These are phyloP conservation scores for Abelmoschus esculentus DNA, from an alignment of 345 rosid genomes.

Conservation along the genomic window DNA sequence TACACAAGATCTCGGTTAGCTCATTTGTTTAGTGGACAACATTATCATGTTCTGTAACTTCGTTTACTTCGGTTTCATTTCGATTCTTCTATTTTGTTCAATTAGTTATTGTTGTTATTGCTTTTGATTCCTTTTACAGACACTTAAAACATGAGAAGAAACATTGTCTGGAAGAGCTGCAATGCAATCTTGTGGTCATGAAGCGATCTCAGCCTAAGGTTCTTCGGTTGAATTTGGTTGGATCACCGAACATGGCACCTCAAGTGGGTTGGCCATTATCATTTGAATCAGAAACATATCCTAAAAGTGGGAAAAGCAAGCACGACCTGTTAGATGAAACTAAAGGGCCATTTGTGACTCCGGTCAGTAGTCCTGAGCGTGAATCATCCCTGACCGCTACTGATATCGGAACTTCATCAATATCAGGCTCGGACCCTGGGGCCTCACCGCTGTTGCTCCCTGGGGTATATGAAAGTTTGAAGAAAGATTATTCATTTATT, in stretches of 20 bases:
- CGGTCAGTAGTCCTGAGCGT: slow-evolving; percentile 87
- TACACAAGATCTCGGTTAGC: background rate
- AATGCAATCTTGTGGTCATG: slow-evolving; percentile 88
- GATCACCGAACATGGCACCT: slow-evolving; percentile 47
- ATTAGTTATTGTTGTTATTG: slow-evolving; percentile 11
- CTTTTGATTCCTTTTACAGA: slow-evolving; percentile 31
- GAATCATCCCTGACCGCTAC: slow-evolving; percentile 61
- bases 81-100: background rate
- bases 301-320: slow-evolving; percentile 30
- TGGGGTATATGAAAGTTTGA: slow-evolving; percentile 39
- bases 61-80: slow-evolving; percentile 2
- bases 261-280: slow-evolving; percentile 30
- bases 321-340: slow-evolving; percentile 25
- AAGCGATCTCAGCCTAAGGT: slow-evolving; percentile 80
- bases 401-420: slow-evolving; percentile 75
- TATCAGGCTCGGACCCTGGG: slow-evolving; percentile 85
- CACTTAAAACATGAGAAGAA: slow-evolving; percentile 72
- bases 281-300: slow-evolving; percentile 25
- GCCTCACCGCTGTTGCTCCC: slow-evolving; percentile 64
- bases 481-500: slow-evolving; percentile 42
- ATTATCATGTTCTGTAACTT: background rate
- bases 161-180: slow-evolving; percentile 73
- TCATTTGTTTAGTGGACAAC: background rate
- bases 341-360: slow-evolving; percentile 81
- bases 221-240: slow-evolving; percentile 80